These are phyloP conservation scores for Saccharum officinarum DNA, from an alignment of 176 grass and related monocot species.

Conservation along the genomic window DNA sequence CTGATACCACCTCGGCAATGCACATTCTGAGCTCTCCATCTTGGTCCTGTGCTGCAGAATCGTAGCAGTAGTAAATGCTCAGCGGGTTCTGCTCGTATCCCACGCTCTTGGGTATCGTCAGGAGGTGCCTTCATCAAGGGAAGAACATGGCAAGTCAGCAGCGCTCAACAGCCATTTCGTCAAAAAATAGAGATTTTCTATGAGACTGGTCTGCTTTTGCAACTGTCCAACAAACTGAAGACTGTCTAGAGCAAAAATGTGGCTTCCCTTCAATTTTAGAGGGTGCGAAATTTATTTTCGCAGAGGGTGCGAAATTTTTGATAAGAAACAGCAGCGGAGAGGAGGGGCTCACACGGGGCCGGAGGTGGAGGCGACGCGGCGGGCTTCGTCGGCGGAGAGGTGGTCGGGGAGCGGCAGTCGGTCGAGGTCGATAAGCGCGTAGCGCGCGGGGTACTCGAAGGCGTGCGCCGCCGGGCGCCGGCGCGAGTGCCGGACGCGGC, in stretches of 20 bases:
- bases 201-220: background rate
- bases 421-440: conserved; percentile 83
- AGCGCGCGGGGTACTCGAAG: conserved; percentile 79
- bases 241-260: background rate
- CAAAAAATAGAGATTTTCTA: background rate
- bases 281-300: conserved; percentile 17
- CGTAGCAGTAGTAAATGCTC: conserved; percentile 93
- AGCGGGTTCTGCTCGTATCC: conserved; percentile 92
- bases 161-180: background rate
- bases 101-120: conserved; percentile 87
- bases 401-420: conserved; percentile 34
- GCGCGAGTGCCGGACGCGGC: conserved; percentile 63
- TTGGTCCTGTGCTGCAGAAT: conserved; percentile 33
- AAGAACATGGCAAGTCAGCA: background rate
- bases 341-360: conserved; percentile 61
- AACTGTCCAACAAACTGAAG: background rate
- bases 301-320: background rate
- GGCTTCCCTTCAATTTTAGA: background rate
- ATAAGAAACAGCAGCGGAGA: background rate
- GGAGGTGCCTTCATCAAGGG: conserved; percentile 52
- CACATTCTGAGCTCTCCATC: conserved; percentile 56
- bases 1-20: conserved; percentile 67
- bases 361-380: conserved; percentile 60
- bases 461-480: conserved; percentile 60
- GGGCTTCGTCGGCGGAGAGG: conserved; percentile 69